phyloP scores from a whole-genome alignment of 2,329 filamentous ascomycete genomes.

The Pseudogymnoascus sp. region DNA sequence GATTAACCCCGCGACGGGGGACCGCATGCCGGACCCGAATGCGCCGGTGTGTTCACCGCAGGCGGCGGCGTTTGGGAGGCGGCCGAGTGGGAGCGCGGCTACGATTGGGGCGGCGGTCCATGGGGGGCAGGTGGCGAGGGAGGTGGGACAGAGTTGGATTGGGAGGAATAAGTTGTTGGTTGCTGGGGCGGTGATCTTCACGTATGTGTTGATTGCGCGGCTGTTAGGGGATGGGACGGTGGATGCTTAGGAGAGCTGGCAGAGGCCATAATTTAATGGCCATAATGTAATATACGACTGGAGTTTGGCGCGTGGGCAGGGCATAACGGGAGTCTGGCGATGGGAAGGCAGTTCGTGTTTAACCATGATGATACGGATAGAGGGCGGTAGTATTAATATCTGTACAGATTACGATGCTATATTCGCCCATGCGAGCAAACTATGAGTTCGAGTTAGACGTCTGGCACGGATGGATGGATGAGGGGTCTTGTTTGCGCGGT shows the following conservation, averaged over 20 bases:
- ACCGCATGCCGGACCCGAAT: slow-evolving; percentile 45
- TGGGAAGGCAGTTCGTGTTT: background rate
- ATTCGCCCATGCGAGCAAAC: background rate
- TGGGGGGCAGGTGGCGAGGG: slow-evolving; percentile 62
- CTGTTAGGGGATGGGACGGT: slow-evolving; percentile 39
- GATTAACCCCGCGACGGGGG: slow-evolving; percentile 70
- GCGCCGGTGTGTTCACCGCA: slow-evolving; percentile 46
- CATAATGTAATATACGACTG: background rate
- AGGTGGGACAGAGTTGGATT: slow-evolving; percentile 76
- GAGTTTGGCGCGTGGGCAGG: background rate
- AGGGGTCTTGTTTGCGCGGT: background rate
- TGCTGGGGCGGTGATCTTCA: slow-evolving; percentile 59
- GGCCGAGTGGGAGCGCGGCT: slow-evolving; percentile 46
- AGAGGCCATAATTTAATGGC: background rate
- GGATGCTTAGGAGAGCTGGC: background rate
- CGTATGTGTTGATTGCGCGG: slow-evolving; percentile 75
- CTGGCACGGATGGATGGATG: background rate
- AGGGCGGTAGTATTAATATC: background rate
- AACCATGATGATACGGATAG: background rate
- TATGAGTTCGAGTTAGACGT: background rate
- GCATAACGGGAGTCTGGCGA: background rate
- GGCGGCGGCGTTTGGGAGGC: slow-evolving; percentile 55
- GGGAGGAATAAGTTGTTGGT: slow-evolving; percentile 70
- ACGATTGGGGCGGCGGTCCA: slow-evolving; percentile 62
- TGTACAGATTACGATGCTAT: background rate